phyloP scores from a whole-genome alignment of 306 rosid genomes.

The Gastrolobium villosum region DNA sequence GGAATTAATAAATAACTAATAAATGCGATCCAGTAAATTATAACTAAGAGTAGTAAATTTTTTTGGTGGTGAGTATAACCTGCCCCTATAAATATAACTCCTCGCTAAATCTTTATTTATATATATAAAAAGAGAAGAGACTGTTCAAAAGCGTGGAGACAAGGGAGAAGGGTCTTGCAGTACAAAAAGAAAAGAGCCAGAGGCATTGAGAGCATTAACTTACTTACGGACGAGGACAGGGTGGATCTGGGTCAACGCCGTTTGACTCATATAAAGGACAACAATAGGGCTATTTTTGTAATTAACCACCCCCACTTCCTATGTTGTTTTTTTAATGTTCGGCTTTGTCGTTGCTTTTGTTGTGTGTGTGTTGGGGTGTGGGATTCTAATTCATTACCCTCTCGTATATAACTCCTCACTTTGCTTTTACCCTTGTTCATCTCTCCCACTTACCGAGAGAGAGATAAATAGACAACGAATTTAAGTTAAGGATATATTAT shows the following conservation, averaged over 20 bases:
- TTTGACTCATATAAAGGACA: conserved; percentile 60
- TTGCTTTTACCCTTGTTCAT: conserved; percentile 25
- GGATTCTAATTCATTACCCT: conserved; percentile 32
- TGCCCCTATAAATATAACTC: too few relatives aligned
- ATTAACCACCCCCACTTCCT: conserved; percentile 25
- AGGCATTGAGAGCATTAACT: conserved; percentile 27
- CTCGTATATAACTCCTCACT: conserved; percentile 45
- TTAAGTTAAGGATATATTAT: conserved; percentile 36
- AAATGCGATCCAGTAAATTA: too few relatives aligned
- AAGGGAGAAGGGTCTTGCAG: conserved; percentile 54
- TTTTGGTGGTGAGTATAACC: too few relatives aligned
- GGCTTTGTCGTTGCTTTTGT: conserved; percentile 52
- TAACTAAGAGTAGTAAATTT: too few relatives aligned
- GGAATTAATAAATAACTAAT: too few relatives aligned
- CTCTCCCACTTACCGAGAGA: conserved; percentile 16
- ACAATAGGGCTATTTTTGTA: conserved; percentile 39
- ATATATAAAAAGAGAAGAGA: conserved; percentile 14
- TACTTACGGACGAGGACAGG: conserved; percentile 44
- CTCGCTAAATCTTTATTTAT: too few relatives aligned
- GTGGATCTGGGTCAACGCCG: conserved; percentile 75
- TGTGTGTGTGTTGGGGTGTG: background rate
- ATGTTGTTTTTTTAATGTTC: conserved; percentile 19
- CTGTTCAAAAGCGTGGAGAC: conserved; percentile 62
- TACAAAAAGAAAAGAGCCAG: conserved; percentile 31
- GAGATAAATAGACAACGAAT: background rate